Conservation (phyloP, 495 filamentous ascomycete species). For the Penicillium canariense region DNA sequence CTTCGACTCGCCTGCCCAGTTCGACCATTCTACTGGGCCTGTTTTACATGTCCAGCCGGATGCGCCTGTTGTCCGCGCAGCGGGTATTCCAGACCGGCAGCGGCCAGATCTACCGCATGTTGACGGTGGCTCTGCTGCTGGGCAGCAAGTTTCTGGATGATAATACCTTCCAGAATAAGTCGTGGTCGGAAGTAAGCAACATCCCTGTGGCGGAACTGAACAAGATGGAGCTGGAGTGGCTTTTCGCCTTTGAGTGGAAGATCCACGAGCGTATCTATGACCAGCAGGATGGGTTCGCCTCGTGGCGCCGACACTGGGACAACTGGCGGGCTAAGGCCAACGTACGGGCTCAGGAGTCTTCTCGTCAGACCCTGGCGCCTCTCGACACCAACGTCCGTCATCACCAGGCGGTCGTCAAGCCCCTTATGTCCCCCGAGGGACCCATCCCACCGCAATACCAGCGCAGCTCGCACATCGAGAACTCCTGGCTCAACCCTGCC, state of each 20-base stretch:
- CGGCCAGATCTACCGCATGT: constrained; percentile 83
- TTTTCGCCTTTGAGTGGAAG: constrained; percentile 77
- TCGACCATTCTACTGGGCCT: constrained; percentile 93
- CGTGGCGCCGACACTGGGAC: constrained; percentile 83
- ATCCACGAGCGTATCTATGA: constrained; percentile 85
- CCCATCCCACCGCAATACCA: constrained; percentile 53
- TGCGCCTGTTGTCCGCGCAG: constrained; percentile 65
- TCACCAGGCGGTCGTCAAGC: constrained; percentile 39
- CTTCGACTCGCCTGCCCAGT: constrained; percentile 89
- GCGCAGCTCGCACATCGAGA: constrained; percentile 47
- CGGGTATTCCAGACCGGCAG: constrained; percentile 58
- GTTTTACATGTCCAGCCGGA: constrained; percentile 80
- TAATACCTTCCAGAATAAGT: constrained; percentile 98
- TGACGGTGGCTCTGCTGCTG: constrained; percentile 82
- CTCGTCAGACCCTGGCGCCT: constrained; percentile 61
- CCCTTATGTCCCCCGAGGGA: constrained; percentile 49
- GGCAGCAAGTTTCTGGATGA: constrained; percentile 99
- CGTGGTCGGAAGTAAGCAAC: constrained; percentile 96
- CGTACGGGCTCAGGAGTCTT: constrained; percentile 50
- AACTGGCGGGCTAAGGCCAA: constrained; percentile 67
- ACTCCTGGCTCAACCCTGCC: constrained; percentile 51
- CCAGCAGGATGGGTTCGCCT: constrained; percentile 72
- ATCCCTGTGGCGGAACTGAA: constrained; percentile 88
- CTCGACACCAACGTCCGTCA: constrained; percentile 65
- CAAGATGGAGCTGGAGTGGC: constrained; percentile 87